Conservation (phyloP, 2,329 filamentous ascomycete genomes). For the Trichoderma brevicompactum region DNA sequence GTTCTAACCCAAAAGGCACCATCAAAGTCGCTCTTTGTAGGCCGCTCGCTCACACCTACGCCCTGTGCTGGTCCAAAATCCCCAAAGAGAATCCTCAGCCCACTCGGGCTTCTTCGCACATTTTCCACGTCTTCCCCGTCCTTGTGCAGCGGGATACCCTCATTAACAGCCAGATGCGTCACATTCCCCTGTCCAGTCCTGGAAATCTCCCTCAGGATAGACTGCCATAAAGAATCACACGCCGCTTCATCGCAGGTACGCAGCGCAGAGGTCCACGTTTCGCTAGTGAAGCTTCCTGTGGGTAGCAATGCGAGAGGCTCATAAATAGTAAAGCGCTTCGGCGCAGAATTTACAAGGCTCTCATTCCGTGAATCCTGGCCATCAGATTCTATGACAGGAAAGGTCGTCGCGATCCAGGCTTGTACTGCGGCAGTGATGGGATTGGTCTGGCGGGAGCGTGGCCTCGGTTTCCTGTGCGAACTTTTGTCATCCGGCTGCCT, state of each 20-base stretch:
- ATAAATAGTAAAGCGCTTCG: constrained; percentile 64
- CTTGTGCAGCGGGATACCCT: constrained; percentile 60
- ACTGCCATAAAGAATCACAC: constrained; percentile 50
- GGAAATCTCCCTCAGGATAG: constrained; percentile 54
- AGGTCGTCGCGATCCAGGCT: constrained; percentile 36
- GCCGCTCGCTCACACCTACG: constrained; percentile 34
- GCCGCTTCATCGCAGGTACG: constrained; percentile 33
- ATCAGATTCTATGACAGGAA: constrained; percentile 1
- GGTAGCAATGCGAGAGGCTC: constrained; percentile 65
- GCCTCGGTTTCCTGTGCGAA: constrained; percentile 36
- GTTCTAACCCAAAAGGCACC: constrained; percentile 78
- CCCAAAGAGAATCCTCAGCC: constrained; percentile 72
- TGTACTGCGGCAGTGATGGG: constrained; percentile 42
- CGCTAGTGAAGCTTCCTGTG: constrained; percentile 57
- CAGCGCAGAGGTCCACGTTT: constrained; percentile 48
- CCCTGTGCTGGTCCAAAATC: constrained; percentile 66
- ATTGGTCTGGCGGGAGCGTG: constrained; percentile 33
- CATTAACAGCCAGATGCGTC: constrained; percentile 64
- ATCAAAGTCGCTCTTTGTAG: constrained; percentile 59
- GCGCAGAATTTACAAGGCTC: constrained; percentile 48
- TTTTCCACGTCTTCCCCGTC: constrained; percentile 57
- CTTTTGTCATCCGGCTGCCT: not conserved
- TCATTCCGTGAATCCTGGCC: constrained; percentile 31
- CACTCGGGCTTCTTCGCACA: constrained; percentile 71
- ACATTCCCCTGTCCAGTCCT: constrained; percentile 46